Base-by-base conservation (phyloP, 305 asterid genomes). In the Fraxinus paxiana region DNA sequence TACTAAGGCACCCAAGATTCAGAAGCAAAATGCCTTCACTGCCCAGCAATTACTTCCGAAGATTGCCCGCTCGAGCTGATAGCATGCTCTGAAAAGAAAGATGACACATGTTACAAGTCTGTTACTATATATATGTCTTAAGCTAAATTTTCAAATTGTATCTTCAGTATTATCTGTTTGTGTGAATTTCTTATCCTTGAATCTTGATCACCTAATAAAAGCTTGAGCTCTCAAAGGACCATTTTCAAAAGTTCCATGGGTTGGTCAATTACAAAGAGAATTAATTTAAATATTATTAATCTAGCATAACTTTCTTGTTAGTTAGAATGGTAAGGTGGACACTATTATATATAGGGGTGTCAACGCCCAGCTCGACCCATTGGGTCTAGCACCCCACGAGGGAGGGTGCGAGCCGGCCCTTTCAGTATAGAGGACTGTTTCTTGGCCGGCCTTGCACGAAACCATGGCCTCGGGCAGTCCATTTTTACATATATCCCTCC, bases 21-120 rank as follows among this genome's bases (percentile, higher is more conserved):
- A 75, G 87, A 51, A 85, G 83, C 85, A 85, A 82, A 79, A 74
- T 85, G 85, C 87, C 87, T 54, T 85, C 87, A 15, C 71, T 56
- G 5, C 85, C 83, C 41, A 70, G 75, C 85, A 85, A 82, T 77
- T 85, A 82, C 87, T 85, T 85, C 79, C 67, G 83, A 17, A 82
- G 87, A 79, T 61, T 85, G 80, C 81, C 85, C 5, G 75, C 87
- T 41, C 77, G 79, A 75, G 83, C 86, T 2, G 87, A 85, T 76
- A 79, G 85, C 82, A 78, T 85, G 85, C 85, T 85, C 76, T 85
- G 75, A 85, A 51, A 54, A 48, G 24, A 34, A 31, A 38, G n/a
- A 79, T 13, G 48, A 70, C 4, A 13, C 20, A 18, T 8, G 54
- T 6, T 26, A 77, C 34, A 69, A 76, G 15, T 73, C 63, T 15